Evolutionary conservation across 768 basidiomycete genomes (phyloP).

Genomic region (Boletus rufocinnamomeus): DNA sequence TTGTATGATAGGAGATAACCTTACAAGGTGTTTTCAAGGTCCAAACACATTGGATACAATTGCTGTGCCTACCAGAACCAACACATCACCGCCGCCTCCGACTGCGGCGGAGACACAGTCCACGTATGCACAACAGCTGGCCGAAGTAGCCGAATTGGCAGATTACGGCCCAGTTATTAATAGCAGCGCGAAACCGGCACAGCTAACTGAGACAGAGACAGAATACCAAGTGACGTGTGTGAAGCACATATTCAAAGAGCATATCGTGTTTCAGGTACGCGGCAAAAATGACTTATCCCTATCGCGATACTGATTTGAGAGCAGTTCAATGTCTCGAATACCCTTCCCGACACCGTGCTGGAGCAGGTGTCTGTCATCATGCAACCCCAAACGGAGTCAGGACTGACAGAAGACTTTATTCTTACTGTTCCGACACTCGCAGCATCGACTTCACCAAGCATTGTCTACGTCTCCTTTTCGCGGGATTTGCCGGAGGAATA

Average conservation of each 20-base stretch:
- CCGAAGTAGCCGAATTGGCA: conserved; percentile 83
- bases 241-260: conserved; percentile 95
- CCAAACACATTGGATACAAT: conserved; percentile 88
- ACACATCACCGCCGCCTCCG: conserved; percentile 68
- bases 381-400: conserved; percentile 73
- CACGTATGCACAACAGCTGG: conserved; percentile 81
- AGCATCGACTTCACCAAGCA: conserved; percentile 70
- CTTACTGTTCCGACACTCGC: conserved; percentile 78
- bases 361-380: conserved; percentile 95
- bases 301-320: conserved; percentile 9
- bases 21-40: conserved; percentile 44
- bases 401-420: conserved; percentile 91
- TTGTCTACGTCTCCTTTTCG: conserved; percentile 93
- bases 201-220: conserved; percentile 94
- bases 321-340: conserved; percentile 97
- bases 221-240: conserved; percentile 97
- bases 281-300: background rate
- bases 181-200: conserved; percentile 76
- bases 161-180: conserved; percentile 85
- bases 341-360: conserved; percentile 90
- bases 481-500: conserved; percentile 78
- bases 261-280: conserved; percentile 93
- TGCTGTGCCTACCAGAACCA: conserved; percentile 62
- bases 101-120: conserved; percentile 88
- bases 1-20: conserved; percentile 9